phyloP scores from a whole-genome alignment of 2,329 filamentous ascomycete genomes.

The Paramyrothecium roridum region DNA sequence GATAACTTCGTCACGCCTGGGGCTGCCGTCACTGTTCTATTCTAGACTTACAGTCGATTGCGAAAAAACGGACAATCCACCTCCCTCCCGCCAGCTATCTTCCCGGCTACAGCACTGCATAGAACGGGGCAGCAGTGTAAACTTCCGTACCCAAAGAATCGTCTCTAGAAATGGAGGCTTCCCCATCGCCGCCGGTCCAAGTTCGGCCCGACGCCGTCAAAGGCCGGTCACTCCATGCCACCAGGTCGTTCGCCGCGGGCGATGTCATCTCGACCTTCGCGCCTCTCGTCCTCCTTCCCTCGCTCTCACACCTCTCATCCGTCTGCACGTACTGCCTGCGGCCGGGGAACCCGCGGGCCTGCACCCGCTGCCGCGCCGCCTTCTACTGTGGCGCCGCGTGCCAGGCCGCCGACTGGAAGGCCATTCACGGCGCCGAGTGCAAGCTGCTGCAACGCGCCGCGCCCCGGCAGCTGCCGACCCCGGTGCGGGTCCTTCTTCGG shows the following conservation, averaged over 20 bases:
- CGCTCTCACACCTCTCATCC: slow-evolving; percentile 33
- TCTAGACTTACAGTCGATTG: no score
- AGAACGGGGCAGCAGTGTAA: no score
- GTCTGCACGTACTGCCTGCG: slow-evolving; percentile 50
- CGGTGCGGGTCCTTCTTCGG: slow-evolving; percentile 51
- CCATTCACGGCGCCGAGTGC: slow-evolving; percentile 54
- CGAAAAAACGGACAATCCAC: no score
- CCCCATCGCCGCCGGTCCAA: slow-evolving; percentile 15
- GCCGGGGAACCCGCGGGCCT: slow-evolving; percentile 30
- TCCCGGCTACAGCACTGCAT: no score
- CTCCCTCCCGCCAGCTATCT: no score
- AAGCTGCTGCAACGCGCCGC: slow-evolving; percentile 32
- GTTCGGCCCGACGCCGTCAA: slow-evolving; percentile 25
- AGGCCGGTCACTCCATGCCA: slow-evolving; percentile 45
- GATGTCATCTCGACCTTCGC: slow-evolving; percentile 41
- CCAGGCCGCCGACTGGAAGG: slow-evolving; percentile 52
- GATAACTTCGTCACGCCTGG: no score
- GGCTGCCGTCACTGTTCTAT: no score
- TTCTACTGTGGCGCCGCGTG: slow-evolving; percentile 54
- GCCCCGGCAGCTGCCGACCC: slow-evolving; percentile 43
- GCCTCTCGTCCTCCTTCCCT: slow-evolving; percentile 44
- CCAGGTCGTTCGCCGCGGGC: slow-evolving; percentile 39
- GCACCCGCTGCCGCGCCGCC: slow-evolving; percentile 50
- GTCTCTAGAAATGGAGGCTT: slow-evolving; percentile 5
- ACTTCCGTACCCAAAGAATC: background rate